Base-by-base conservation (phyloP, 768 basidiomycete genomes). In the Saitozyma podzolica region DNA sequence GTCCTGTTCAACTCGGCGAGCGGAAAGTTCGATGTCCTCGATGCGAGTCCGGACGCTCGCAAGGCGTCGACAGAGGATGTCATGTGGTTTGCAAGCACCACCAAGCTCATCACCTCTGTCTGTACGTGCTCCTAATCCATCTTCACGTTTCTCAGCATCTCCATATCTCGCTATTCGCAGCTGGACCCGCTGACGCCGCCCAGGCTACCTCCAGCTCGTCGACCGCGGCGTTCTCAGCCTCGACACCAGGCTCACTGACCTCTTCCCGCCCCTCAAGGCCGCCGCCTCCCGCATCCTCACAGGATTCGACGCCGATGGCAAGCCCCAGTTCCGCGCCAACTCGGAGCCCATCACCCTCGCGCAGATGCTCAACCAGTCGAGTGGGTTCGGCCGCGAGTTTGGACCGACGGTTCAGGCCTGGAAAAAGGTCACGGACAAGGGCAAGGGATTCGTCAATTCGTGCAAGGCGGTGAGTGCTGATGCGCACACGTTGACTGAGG, bases 301-400 rank as follows among this genome's bases (percentile, higher is more conserved):
- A 8, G 62, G 62, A 0, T 39, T 70, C 6, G 62, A 70, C 10
- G 53, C 43, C 17, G 40, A 66, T 37, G 66, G 64, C 7, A 41
- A 59, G 39, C 64, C 71, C 0, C 50, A 50, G 7, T 68, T 54
- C 52, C 56, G 45, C 1, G 13, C 40, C 4, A 55, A 59, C 14
- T 19, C 56, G 14, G 61, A 54, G 37, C 41, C 61, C 29, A 57
- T 75, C 45, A 73, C 69, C 10, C 17, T 75, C 17, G 19, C 43
- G 11, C 62, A 62, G 68, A 58, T 75, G 66, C 61, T 72, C 40
- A 72, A 74, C 50, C 73, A 77, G 58, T 67, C 72, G 11, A 61
- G 64, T 50, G 75, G 75, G 39, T 74, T 77, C 51, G 75, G 75
- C 2, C 59, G 41, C 13, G 75, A 74, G 57, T 72, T 72, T 39